Percentiles rank a stretch among this genome's conserved stretches.
Evolutionary conservation across 306 rosid species (phyloP).

Genomic region (Inga laurina): DNA sequence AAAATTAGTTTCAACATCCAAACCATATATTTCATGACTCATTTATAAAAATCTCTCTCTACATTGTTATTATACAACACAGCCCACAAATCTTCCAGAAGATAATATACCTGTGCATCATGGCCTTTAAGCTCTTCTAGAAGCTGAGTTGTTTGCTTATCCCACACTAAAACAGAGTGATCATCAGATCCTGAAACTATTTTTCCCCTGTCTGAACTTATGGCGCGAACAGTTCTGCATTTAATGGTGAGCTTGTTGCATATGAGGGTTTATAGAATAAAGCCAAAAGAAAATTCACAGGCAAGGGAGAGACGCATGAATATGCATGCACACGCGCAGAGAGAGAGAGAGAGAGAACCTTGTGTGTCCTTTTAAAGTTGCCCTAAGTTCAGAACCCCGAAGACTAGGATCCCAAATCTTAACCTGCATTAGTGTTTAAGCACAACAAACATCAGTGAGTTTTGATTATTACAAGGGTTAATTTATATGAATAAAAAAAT

Average conservation of each 20-base stretch:
- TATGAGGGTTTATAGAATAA: constrained; percentile 16
- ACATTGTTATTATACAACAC: constrained; percentile 17
- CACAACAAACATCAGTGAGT: constrained; percentile 24
- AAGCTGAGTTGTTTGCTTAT: constrained; percentile 95
- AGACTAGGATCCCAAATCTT: constrained; percentile 99
- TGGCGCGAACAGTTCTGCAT: constrained; percentile 87
- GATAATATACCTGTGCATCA: constrained; percentile 75
- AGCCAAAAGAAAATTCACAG: background rate
- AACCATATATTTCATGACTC: constrained; percentile 10
- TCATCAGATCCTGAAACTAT: constrained; percentile 98
- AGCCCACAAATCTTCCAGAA: constrained; percentile 1
- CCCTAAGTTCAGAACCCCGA: constrained; percentile 97
- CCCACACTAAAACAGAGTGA: constrained; percentile 91
- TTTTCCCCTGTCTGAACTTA: constrained; percentile 92
- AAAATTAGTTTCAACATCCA: constrained; percentile 40
- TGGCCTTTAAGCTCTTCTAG: constrained; percentile 98
- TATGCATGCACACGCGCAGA: background rate
- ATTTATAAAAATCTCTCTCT: constrained; percentile 22
- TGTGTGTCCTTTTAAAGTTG: constrained; percentile 89
- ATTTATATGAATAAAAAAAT: background rate
- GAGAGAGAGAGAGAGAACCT: constrained; percentile 51
- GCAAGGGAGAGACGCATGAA: background rate
- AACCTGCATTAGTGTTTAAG: constrained; percentile 61
- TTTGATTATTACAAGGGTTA: constrained; percentile 10
- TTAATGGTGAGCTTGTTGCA: constrained; percentile 28